phyloP scores from a whole-genome alignment of 805 yeast species.

The Spathaspora boniae region DNA sequence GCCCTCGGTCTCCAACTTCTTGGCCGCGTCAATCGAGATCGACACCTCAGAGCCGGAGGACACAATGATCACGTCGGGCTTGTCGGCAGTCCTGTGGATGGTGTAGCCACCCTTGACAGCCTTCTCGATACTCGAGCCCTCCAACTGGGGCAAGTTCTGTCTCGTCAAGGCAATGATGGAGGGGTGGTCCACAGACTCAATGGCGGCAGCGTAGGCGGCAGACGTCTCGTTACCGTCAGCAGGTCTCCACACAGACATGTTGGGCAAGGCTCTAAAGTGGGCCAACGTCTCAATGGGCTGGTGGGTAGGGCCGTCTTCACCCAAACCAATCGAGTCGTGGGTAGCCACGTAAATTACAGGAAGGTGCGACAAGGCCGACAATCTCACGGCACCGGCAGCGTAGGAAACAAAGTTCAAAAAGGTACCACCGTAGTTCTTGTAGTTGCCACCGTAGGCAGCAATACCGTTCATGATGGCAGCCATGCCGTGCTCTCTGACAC shows the following conservation, averaged over 20 bases:
- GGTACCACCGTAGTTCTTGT: constrained; percentile 93
- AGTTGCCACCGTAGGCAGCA: constrained; percentile 83
- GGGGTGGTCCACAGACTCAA: constrained; percentile 63
- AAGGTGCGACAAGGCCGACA: constrained; percentile 78
- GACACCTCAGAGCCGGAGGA: constrained; percentile 95
- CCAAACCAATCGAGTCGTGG: constrained; percentile 86
- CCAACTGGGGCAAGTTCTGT: constrained; percentile 90
- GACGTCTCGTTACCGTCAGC: constrained; percentile 89
- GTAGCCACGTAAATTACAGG: constrained; percentile 87
- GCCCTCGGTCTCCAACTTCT: constrained; percentile 63
- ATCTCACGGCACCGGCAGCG: constrained; percentile 85
- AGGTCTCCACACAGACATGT: constrained; percentile 85
- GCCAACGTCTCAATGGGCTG: constrained; percentile 89
- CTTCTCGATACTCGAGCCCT: constrained; percentile 86
- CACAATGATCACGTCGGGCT: constrained; percentile 68
- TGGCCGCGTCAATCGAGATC: constrained; percentile 77
- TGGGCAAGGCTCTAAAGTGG: constrained; percentile 82
- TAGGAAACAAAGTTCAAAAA: constrained; percentile 88
- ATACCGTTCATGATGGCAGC: constrained; percentile 98
- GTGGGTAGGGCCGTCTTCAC: constrained; percentile 94
- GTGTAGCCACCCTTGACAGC: constrained; percentile 95
- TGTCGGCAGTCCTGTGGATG: constrained; percentile 51
- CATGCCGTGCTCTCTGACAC: constrained; percentile 99
- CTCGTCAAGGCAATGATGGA: constrained; percentile 74
- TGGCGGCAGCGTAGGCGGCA: constrained; percentile 72